Evolutionary conservation across 768 basidiomycete species (phyloP), one percentile per base, ranked within the genome.

Genomic region (Butyriboletus loyo): DNA sequence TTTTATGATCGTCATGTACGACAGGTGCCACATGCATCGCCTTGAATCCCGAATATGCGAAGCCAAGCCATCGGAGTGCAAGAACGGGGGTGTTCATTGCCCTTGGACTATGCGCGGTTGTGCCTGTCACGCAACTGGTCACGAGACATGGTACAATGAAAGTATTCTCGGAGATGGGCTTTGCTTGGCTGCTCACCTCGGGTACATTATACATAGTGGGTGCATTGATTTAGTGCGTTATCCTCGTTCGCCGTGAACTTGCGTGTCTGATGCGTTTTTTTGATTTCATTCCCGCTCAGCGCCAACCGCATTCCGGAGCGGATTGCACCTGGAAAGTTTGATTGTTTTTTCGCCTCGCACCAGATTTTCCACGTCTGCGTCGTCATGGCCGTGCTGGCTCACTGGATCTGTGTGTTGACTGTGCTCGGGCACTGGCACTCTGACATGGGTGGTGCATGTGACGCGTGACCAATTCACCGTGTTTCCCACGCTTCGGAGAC

Each of bases 361-460:
- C 90, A 95, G 70, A 87, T 96, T 60, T 95, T 97, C 69, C 94
- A 95, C 65, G 67, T 85, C 54, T 84, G 80, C 61, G 92, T 95
- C 34, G 75, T 92, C 49, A 69, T 84, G 24, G 89, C 87, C 10
- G 87, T 85, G 32, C 68, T 86, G 58, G 73, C 81, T 10, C 87
- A 89, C 59, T 90, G 85, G 70, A 67, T 70, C 32, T 75, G 72
- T 58, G 75, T 89, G 52, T 59, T 84, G 53, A 77, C 76, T 22
- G 77, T 77, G 38, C 78, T 89, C 62, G 65, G 80, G 53, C 79
- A 85, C 69, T 80, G 84, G 69, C 83, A 89, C 70, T 52, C 61
- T 44, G 54, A 49, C 27, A 41, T 56, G 41, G 55, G 55, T 21
- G 56, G 54, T n/a, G 47, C 52, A 43, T 60, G 67, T 41, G 57